Evolutionary conservation across 73 alveolate genomes (phyloP), one percentile per base, ranked within the genome.

Genomic region (Paramecium sexaurelia): DNA sequence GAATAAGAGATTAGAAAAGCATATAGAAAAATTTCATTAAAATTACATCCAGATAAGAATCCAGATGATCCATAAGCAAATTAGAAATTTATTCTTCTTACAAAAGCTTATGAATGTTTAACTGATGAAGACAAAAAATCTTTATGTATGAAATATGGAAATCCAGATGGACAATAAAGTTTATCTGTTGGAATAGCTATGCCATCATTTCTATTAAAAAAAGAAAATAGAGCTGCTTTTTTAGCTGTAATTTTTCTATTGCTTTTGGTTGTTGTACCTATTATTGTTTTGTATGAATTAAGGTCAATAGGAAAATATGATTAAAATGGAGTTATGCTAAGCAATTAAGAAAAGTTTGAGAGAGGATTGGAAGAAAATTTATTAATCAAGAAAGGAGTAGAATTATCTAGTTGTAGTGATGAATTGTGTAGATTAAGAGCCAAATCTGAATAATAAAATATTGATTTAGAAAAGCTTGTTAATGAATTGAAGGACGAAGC

Each of bases 11-110:
- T 94, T 66, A 87, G 93, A 85, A 92, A 84, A 67, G 96, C 97
- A 1, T 94, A 92, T 84, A 94, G 95, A 92, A 92, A 45, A 40
- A 89, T 92, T 83, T 93, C 95, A 39, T 56, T 94, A 47, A 67
- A 87, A 82, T 92, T 85, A 57, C 97, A 94, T 90, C 97, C 97
- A 35, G 97, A 94, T 88, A 94, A 94, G 82, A 94, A 94, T 67
- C 97, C 97, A 32, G 93, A 93, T 87, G 93, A 93, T 83, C 93
- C 92, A 10, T 92, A 92, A 88, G 97, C 97, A 27, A 93, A 89
- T 51, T 89, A 94, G 20, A 94, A 94, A 92, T 94, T 94, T 88
- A 92, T 94, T 55, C 39, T 94, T 35, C 88, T 94, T 1, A 92
- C 96, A 22, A 94, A 94, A 92, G 97, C 97, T 13, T 92, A 94